Percentiles rank a stretch among this genome's conserved stretches.
These are phyloP conservation scores for Lojkania enalia DNA, from an alignment of 2,329 filamentous ascomycete species.

Conservation along the genomic window DNA sequence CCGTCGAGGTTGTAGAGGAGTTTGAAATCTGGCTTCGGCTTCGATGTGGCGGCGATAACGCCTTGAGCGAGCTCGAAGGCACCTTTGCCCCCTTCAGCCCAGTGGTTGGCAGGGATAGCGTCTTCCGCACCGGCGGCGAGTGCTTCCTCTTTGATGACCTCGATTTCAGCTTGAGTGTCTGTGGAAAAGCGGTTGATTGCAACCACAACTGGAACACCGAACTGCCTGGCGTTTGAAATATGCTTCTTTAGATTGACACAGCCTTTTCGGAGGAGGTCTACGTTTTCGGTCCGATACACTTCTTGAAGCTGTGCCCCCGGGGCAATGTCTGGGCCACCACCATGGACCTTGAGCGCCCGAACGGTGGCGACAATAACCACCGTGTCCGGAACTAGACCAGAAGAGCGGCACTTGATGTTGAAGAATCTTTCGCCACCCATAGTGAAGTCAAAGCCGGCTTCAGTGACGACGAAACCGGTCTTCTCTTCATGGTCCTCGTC, in stretches of 20 bases:
- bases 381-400: conserved; percentile 87
- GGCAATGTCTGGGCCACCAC: conserved; percentile 89
- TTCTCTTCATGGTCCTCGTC: conserved; percentile 84
- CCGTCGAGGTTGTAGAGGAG: conserved; percentile 80
- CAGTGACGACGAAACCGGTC: conserved; percentile 91
- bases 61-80: conserved; percentile 86
- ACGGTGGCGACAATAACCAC: conserved; percentile 96
- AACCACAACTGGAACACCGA: conserved; percentile 91
- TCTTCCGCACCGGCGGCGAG: conserved; percentile 91
- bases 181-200: conserved; percentile 97
- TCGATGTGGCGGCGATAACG: conserved; percentile 79
- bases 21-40: conserved; percentile 76
- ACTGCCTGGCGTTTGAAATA: conserved; percentile 84
- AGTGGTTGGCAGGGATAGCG: conserved; percentile 92
- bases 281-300: conserved; percentile 91
- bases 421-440: conserved; percentile 99
- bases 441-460: conserved; percentile 98
- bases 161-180: conserved; percentile 89
- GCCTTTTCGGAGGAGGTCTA: conserved; percentile 84
- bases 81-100: conserved; percentile 90
- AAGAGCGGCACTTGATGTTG: conserved; percentile 99
- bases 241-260: conserved; percentile 97
- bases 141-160: conserved; percentile 86
- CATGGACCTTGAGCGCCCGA: conserved; percentile 94
- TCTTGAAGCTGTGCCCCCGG: conserved; percentile 83